Conservation (phyloP, 371 early-diverging fungal genomes). For the Mucor piriformis region DNA sequence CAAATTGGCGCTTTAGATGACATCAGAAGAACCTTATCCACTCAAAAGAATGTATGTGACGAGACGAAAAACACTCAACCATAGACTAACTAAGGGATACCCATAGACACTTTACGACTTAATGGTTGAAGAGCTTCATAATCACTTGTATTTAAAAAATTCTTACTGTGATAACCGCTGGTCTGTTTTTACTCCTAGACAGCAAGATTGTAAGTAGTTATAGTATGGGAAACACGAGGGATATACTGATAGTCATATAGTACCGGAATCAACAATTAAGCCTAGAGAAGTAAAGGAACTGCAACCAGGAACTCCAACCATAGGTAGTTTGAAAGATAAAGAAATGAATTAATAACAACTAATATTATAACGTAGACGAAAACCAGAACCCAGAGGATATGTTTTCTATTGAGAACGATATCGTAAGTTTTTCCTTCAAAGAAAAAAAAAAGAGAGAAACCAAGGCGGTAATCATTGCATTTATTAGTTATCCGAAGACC, state of each 20-base stretch:
- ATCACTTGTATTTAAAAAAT: conserved; percentile 91
- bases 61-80: not conserved
- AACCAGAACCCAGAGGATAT: conserved; percentile 29
- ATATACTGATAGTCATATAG: conserved; percentile 23
- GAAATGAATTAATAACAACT: not conserved
- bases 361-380: not conserved
- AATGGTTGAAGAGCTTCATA: conserved; percentile 90
- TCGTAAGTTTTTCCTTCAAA: conserved; percentile 32
- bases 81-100: not conserved
- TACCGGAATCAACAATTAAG: conserved; percentile 46
- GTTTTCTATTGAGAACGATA: conserved; percentile 45
- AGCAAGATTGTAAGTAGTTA: conserved; percentile 53
- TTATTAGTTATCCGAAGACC: conserved; percentile 69
- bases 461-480: not conserved
- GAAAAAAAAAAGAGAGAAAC: not conserved
- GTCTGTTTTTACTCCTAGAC: conserved; percentile 60
- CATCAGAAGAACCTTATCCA: conserved; percentile 70
- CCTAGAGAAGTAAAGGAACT: conserved; percentile 35
- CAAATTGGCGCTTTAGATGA: conserved; percentile 87
- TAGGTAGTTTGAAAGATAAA: not conserved
- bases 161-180: conserved; percentile 67
- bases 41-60: conserved; percentile 64
- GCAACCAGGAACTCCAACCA: not conserved
- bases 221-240: not conserved
- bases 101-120: conserved; percentile 72